Evolutionary conservation across 1,284 basidiomycete species (phyloP).

Genomic region (Leucoagaricus sp.): DNA sequence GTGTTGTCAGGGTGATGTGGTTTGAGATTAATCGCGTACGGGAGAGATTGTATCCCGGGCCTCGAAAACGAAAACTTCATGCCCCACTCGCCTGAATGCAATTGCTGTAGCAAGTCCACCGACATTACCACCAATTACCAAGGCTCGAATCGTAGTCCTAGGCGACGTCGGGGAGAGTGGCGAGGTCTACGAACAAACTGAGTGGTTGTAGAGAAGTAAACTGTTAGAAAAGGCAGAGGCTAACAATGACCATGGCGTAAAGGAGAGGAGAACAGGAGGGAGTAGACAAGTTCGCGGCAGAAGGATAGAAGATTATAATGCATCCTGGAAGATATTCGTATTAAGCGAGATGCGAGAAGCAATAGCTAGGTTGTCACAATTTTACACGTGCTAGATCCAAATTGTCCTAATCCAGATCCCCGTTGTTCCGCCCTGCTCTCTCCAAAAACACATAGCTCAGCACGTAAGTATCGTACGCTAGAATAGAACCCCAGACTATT

Average conservation of each 20-base stretch:
- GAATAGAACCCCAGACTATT: too few species aligned
- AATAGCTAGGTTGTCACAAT: constrained; percentile 3
- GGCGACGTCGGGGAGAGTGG: not conserved
- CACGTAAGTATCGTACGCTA: too few species aligned
- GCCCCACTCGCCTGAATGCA: constrained; percentile 54
- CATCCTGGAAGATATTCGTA: constrained; percentile 20
- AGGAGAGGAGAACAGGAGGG: constrained; percentile 15
- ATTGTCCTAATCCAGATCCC: not conserved
- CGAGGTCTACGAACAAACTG: not conserved
- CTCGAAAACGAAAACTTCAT: constrained; percentile 56
- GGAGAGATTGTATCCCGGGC: constrained; percentile 34
- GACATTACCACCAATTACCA: constrained; percentile 53
- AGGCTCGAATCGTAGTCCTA: constrained; percentile 38
- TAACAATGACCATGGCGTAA: constrained; percentile 7
- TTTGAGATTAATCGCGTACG: constrained; percentile 27
- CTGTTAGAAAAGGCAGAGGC: not conserved
- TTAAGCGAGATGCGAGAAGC: constrained; percentile 7
- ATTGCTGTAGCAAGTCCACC: constrained; percentile 56
- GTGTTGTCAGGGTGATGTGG: not conserved
- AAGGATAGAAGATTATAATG: constrained; percentile 5
- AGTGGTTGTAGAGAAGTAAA: too few species aligned
- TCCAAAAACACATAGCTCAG: not conserved
- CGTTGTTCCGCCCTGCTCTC: not conserved
- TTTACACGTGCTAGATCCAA: constrained; percentile 8
- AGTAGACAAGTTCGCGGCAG: not conserved